Evolutionary conservation across 2,329 filamentous ascomycete species (phyloP).

Genomic region (Sporothrix globosa): DNA sequence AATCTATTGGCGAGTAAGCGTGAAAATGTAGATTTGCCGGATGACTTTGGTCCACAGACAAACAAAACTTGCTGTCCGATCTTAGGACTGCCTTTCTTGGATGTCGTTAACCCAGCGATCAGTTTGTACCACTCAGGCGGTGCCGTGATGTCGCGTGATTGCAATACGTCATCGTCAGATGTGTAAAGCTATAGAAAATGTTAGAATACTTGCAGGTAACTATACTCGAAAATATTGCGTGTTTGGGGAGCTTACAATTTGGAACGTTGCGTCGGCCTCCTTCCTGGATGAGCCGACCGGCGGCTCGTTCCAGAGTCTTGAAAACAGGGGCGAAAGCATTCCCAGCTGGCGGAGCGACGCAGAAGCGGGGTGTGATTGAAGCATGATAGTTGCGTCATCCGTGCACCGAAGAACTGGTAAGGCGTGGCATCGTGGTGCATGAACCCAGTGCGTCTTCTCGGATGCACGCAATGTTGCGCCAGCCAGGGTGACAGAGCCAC

Average conservation of each 20-base stretch:
- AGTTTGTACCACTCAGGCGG: constrained; percentile 65
- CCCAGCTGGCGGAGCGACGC: constrained; percentile 58
- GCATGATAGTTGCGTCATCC: constrained; percentile 56
- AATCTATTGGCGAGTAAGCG: constrained; percentile 68
- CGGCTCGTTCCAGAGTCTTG: constrained; percentile 64
- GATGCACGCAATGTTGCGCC: constrained; percentile 61
- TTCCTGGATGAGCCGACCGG: constrained; percentile 60
- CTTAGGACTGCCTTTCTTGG: constrained; percentile 40
- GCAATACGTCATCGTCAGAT: constrained; percentile 47
- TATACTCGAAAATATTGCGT: neutral
- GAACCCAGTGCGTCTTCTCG: constrained; percentile 57
- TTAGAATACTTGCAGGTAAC: neutral
- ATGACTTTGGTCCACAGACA: constrained; percentile 70
- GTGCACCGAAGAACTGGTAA: constrained; percentile 66
- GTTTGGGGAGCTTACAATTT: constrained; percentile 18
- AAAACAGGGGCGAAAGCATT: constrained; percentile 67
- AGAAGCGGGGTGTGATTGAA: constrained; percentile 58
- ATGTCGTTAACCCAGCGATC: constrained; percentile 52
- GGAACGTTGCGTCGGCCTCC: constrained; percentile 29
- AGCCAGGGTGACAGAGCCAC: constrained; percentile 66
- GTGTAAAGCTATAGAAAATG: constrained; percentile 53
- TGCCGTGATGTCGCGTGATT: constrained; percentile 58
- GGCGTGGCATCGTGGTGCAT: constrained; percentile 70
- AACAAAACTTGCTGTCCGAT: constrained; percentile 51
- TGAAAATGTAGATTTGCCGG: constrained; percentile 76